Evolutionary conservation across 2,329 filamentous ascomycete genomes (phyloP).

Genomic region (Penicillium aurantiogriseum): DNA sequence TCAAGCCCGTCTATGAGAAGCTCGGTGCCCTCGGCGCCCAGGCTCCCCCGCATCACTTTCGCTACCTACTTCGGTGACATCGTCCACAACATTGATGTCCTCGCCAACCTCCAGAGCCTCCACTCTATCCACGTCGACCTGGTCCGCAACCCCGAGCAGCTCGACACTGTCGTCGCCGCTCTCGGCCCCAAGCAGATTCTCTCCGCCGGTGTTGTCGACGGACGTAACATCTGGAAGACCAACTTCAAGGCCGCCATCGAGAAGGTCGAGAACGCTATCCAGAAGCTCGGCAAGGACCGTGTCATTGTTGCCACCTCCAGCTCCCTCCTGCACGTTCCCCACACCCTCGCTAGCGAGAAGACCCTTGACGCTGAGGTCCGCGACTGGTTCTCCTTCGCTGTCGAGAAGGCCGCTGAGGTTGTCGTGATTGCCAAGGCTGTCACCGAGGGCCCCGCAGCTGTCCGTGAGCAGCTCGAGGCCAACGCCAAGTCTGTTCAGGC

Average conservation of each 20-base stretch:
- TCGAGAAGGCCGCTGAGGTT: conserved; percentile 89
- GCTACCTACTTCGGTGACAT: conserved; percentile 99
- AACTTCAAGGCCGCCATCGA: conserved; percentile 96
- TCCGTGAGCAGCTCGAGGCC: conserved; percentile 86
- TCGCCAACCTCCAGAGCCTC: conserved; percentile 70
- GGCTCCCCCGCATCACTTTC: conserved; percentile 84
- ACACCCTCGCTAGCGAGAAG: conserved; percentile 98
- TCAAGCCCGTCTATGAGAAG: conserved; percentile 97
- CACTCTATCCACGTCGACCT: conserved; percentile 92
- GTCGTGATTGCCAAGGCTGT: conserved; percentile 95
- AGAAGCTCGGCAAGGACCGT: conserved; percentile 96
- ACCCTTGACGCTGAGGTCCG: conserved; percentile 89
- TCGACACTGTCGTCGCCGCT: conserved; percentile 76
- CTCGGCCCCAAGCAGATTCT: conserved; percentile 87
- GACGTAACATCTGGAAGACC: conserved; percentile 99
- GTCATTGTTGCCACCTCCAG: conserved; percentile 96
- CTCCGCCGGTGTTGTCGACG: conserved; percentile 94
- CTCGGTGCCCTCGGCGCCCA: conserved; percentile 68
- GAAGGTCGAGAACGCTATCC: conserved; percentile 81
- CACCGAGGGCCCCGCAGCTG: conserved; percentile 83
- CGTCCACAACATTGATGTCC: conserved; percentile 93
- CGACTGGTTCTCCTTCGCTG: conserved; percentile 98
- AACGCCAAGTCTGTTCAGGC: conserved; percentile 93
- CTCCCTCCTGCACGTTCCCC: conserved; percentile 96
- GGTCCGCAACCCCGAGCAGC: conserved; percentile 97